Evolutionary conservation across 805 yeast genomes (phyloP).

Genomic region (Jamesozyma hellenica): DNA sequence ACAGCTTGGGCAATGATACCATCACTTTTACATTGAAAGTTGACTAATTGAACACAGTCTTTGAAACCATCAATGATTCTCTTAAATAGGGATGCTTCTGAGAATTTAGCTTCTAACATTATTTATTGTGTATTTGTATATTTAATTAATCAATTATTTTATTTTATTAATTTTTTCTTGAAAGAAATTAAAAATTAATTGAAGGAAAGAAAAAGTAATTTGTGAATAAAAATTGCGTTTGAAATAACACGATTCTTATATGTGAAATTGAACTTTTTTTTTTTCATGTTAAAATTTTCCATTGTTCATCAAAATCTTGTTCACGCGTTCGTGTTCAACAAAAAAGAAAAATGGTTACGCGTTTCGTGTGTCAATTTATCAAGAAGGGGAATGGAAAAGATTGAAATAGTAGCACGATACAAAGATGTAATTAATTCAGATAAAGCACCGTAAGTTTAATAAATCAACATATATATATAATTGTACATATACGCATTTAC

Average conservation of each 20-base stretch:
- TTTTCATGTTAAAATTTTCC: too few species aligned
- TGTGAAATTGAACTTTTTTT: neutral
- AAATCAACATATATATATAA: too few species aligned
- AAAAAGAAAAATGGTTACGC: neutral
- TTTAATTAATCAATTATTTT: neutral
- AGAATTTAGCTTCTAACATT: constrained; percentile 96
- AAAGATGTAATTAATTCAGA: too few species aligned
- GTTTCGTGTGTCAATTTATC: neutral
- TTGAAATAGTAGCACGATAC: neutral
- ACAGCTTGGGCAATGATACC: constrained; percentile 97
- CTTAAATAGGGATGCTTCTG: constrained; percentile 83
- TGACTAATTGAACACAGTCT: constrained; percentile 90
- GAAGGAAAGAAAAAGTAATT: neutral
- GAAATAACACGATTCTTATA: neutral
- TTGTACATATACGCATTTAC: too few species aligned
- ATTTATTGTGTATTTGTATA: constrained; percentile 4
- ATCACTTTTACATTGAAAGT: constrained; percentile 90
- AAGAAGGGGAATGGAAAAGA: neutral
- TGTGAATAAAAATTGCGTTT: neutral
- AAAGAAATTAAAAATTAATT: neutral
- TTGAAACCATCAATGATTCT: constrained; percentile 88
- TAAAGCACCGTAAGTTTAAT: too few species aligned
- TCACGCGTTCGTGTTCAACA: neutral
- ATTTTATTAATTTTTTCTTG: too few species aligned
- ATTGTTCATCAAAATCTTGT: neutral